Conservation (phyloP, 805 yeast genomes). For the Hanseniaspora hatyaiensis region DNA sequence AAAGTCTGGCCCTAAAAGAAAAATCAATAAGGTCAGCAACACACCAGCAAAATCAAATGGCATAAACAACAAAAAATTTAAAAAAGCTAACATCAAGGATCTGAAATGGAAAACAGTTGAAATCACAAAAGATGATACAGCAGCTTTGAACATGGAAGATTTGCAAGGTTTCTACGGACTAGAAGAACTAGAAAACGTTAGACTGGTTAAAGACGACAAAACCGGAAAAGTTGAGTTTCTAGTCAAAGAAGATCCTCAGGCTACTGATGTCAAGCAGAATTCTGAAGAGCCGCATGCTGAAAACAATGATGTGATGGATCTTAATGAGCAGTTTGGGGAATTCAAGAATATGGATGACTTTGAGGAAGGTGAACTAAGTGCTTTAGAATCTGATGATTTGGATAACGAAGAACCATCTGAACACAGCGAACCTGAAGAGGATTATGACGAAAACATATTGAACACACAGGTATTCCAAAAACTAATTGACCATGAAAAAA, state of each 20-base stretch:
- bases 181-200: slow-evolving; percentile 91
- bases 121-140: slow-evolving; percentile 44
- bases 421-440: slow-evolving; percentile 16
- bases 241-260: slow-evolving; percentile 30
- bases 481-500: slow-evolving; percentile 20
- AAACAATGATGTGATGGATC: slow-evolving; percentile 16
- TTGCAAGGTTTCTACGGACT: slow-evolving; percentile 85
- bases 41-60: neutral
- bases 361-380: slow-evolving; percentile 27
- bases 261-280: slow-evolving; percentile 20
- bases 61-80: slow-evolving; percentile 1
- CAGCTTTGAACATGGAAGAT: slow-evolving; percentile 49
- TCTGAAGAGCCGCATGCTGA: slow-evolving; percentile 17
- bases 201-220: slow-evolving; percentile 45
- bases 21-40: neutral
- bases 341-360: slow-evolving; percentile 28
- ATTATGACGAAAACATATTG: slow-evolving; percentile 21
- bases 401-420: slow-evolving; percentile 17
- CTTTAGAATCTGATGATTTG: slow-evolving; percentile 24
- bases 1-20: slow-evolving; percentile 7
- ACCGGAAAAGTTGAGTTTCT: slow-evolving; percentile 56
- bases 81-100: slow-evolving; percentile 21
- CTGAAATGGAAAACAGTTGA: slow-evolving; percentile 73
- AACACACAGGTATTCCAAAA: slow-evolving; percentile 25
- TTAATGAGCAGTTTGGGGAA: slow-evolving; percentile 22